These are phyloP conservation scores for Chlorella sp. DNA, from an alignment of 139 green algal genomes.

Conservation along the genomic window DNA sequence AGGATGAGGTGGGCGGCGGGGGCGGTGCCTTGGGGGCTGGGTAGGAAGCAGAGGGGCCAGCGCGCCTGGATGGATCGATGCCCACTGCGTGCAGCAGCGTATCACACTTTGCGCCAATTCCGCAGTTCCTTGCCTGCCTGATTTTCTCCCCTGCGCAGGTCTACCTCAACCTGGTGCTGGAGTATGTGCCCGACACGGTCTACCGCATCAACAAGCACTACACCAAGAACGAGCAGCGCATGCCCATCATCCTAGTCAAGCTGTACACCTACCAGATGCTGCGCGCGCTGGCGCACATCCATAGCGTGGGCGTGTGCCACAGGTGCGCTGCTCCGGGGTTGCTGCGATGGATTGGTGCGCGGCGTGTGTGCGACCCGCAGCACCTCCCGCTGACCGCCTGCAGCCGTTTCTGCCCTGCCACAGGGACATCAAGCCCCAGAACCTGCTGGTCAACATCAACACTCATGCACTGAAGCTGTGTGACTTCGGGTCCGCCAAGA, in stretches of 20 bases:
- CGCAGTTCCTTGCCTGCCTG: background rate
- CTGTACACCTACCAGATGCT: constrained; percentile 96
- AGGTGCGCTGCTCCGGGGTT: constrained; percentile 29
- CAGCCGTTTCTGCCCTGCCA: no score
- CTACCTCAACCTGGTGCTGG: constrained; percentile 99
- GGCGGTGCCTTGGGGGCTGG: no score
- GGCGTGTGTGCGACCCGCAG: no score
- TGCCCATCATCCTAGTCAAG: constrained; percentile 96
- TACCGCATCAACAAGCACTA: constrained; percentile 98
- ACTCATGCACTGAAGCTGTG: constrained; percentile 97
- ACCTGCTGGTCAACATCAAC: constrained; percentile 94
- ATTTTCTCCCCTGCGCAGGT: constrained; percentile 65
- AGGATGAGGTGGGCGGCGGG: constrained; percentile 51
- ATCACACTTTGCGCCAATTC: no score
- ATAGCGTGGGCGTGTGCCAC: constrained; percentile 91
- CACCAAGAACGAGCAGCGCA: constrained; percentile 90
- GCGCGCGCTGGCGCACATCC: constrained; percentile 85
- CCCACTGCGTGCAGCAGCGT: no score
- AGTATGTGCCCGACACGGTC: constrained; percentile 98
- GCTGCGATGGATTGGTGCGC: background rate
- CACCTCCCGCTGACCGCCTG: no score
- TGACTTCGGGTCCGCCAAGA: constrained; percentile 99
- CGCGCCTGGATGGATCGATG: no score
- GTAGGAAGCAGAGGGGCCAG: no score
- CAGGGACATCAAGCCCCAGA: constrained; percentile 96